A percentile compares a stretch with the other conserved stretches of the same genome.
Conservation (phyloP, 2,329 filamentous ascomycete genomes). For the Elsinoe necatrix region DNA sequence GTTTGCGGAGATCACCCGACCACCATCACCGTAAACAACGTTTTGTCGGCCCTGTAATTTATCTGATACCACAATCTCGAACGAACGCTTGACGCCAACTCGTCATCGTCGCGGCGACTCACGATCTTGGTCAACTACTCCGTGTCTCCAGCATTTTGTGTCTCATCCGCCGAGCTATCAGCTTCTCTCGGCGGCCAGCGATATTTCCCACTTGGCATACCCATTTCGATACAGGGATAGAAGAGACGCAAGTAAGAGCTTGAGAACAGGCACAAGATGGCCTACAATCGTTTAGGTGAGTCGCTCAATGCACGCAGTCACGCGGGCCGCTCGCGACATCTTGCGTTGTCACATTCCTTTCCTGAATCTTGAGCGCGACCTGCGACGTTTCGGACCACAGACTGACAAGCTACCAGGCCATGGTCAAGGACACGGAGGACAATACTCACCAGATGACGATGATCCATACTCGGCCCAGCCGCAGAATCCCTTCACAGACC, state of each 20-base stretch:
- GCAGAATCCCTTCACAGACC: constrained; percentile 27
- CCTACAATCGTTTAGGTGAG: constrained; percentile 67
- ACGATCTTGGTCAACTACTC: neutral
- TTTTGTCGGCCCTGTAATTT: constrained; percentile 8
- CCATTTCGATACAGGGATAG: neutral
- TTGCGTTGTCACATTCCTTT: neutral
- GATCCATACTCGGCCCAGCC: constrained; percentile 22
- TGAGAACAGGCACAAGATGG: constrained; percentile 41
- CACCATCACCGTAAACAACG: constrained; percentile 8
- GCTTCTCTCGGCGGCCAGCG: neutral
- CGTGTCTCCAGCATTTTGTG: neutral
- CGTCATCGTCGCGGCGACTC: neutral
- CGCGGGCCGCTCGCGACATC: neutral
- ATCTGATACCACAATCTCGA: constrained; percentile 10
- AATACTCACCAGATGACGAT: constrained; percentile 21
- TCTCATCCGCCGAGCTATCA: neutral
- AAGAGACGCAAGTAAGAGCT: neutral
- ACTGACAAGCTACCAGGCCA: constrained; percentile 16
- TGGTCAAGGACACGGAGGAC: constrained; percentile 14
- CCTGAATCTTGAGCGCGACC: neutral
- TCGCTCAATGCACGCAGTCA: constrained; percentile 23
- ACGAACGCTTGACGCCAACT: constrained; percentile 2
- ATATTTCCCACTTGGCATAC: neutral
- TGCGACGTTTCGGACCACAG: constrained; percentile 7
- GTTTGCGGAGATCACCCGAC: constrained; percentile 12